Percentiles rank a stretch among this genome's conserved stretches.
phyloP scores from a whole-genome alignment of 495 filamentous ascomycete genomes.

The Aspergillus affinis region DNA sequence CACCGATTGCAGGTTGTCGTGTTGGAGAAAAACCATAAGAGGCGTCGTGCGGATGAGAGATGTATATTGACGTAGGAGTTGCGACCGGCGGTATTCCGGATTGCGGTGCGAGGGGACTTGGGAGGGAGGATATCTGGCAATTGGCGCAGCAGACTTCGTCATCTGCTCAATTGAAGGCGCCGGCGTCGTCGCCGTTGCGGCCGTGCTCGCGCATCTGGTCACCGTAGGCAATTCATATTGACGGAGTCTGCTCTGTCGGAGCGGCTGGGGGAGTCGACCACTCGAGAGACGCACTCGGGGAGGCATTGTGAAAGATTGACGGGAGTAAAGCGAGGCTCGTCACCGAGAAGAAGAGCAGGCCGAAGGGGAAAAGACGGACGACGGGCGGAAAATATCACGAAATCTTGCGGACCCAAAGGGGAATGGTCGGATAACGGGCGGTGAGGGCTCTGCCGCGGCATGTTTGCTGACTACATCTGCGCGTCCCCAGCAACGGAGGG shows the following conservation, averaged over 20 bases:
- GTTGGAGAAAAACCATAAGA: slow-evolving; percentile 89
- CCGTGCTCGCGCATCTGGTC: slow-evolving; percentile 34
- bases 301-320: slow-evolving; percentile 43
- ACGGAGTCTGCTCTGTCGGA: slow-evolving; percentile 35
- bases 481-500: not conserved
- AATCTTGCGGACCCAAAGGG: slow-evolving; percentile 21
- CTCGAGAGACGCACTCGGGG: slow-evolving; percentile 43
- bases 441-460: slow-evolving; percentile 27
- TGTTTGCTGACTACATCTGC: not conserved
- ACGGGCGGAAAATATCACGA: slow-evolving; percentile 19
- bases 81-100: slow-evolving; percentile 86
- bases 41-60: slow-evolving; percentile 87
- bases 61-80: slow-evolving; percentile 90
- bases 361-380: not conserved
- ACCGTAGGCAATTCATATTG: slow-evolving; percentile 35
- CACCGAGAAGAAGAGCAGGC: not conserved
- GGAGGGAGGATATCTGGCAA: slow-evolving; percentile 60
- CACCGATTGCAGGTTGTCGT: slow-evolving; percentile 85
- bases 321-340: no score
- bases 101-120: slow-evolving; percentile 88
- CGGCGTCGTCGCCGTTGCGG: slow-evolving; percentile 48
- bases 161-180: slow-evolving; percentile 51
- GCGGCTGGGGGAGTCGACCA: slow-evolving; percentile 26
- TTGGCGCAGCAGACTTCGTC: slow-evolving; percentile 52
- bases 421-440: slow-evolving; percentile 20